These are phyloP conservation scores for Daldinia eschscholtzii DNA, from an alignment of 2,329 filamentous ascomycete genomes.

Conservation along the genomic window DNA sequence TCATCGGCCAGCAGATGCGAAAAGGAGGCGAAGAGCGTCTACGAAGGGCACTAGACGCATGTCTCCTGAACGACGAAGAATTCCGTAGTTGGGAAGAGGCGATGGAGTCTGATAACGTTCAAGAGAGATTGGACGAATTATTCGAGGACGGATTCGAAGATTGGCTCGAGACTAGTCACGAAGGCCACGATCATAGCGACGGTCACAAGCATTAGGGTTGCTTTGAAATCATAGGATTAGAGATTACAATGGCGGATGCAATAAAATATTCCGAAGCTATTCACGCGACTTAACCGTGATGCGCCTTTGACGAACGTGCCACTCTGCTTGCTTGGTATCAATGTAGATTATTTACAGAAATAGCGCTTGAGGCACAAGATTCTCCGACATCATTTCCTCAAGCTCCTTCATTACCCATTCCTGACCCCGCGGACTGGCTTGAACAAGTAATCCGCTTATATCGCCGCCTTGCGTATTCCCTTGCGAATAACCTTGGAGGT, in stretches of 20 bases:
- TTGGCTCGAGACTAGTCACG: conserved; percentile 51
- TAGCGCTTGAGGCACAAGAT: conserved; percentile 36
- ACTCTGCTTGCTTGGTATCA: neutral
- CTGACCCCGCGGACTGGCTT: conserved; percentile 31
- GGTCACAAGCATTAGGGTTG: conserved; percentile 2
- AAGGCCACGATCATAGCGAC: conserved; percentile 49
- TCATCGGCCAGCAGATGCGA: conserved; percentile 77
- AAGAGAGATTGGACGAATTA: conserved; percentile 45
- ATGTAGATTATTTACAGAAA: conserved; percentile 23
- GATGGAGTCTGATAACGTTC: conserved; percentile 45
- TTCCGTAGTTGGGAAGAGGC: conserved; percentile 47
- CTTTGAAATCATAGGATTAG: neutral
- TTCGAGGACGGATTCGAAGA: conserved; percentile 53
- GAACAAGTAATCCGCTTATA: conserved; percentile 27
- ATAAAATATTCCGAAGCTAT: too few relatives aligned
- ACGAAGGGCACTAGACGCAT: neutral
- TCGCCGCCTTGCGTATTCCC: conserved; percentile 28
- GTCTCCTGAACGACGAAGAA: neutral
- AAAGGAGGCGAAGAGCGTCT: conserved; percentile 52
- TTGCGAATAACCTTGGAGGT: conserved; percentile 33
- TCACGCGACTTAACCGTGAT: too few relatives aligned
- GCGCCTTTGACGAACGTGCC: too few relatives aligned
- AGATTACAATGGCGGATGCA: too few relatives aligned
- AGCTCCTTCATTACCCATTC: conserved; percentile 44
- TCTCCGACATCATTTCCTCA: conserved; percentile 45